Conservation (phyloP, 208 protist species). For the Trypanosoma congolense region DNA sequence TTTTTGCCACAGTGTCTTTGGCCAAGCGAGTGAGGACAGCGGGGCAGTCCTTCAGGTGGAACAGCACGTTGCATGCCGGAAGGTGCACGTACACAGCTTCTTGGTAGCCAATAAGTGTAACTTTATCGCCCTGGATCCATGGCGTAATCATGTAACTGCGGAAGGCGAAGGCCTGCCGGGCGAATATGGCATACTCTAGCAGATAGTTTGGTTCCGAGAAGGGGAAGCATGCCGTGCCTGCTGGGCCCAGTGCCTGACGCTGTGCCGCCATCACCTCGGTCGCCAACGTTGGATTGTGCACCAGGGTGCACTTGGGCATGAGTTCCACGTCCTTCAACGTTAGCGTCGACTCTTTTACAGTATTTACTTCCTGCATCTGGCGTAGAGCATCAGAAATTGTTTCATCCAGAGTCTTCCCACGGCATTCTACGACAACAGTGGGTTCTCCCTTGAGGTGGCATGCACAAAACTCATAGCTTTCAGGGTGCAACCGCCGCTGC, state of each 20-base stretch:
- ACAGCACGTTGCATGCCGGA: constrained; percentile 70
- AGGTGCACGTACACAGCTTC: constrained; percentile 66
- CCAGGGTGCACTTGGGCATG: constrained; percentile 52
- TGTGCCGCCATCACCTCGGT: constrained; percentile 54
- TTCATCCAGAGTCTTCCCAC: constrained; percentile 28
- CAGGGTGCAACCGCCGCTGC: constrained; percentile 54
- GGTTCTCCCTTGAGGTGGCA: constrained; percentile 15
- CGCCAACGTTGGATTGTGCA: constrained; percentile 41
- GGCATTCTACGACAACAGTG: constrained; percentile 47
- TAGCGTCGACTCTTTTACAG: constrained; percentile 23
- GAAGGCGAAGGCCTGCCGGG: constrained; percentile 50
- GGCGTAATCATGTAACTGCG: constrained; percentile 64
- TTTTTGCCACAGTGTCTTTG: constrained; percentile 8
- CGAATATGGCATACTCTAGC: constrained; percentile 79
- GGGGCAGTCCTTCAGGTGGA: constrained; percentile 31
- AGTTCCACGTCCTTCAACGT: constrained; percentile 49
- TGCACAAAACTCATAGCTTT: constrained; percentile 75
- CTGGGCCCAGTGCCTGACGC: constrained; percentile 24
- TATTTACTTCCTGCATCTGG: constrained; percentile 32
- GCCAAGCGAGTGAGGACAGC: constrained; percentile 5
- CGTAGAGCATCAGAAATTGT: constrained; percentile 30
- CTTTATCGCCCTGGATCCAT: constrained; percentile 77
- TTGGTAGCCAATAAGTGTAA: constrained; percentile 68
- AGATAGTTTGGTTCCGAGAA: constrained; percentile 81
- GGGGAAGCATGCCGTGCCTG: constrained; percentile 43